Base-by-base conservation (phyloP, 176 grass and related monocot species). In the Triticum timopheevii region DNA sequence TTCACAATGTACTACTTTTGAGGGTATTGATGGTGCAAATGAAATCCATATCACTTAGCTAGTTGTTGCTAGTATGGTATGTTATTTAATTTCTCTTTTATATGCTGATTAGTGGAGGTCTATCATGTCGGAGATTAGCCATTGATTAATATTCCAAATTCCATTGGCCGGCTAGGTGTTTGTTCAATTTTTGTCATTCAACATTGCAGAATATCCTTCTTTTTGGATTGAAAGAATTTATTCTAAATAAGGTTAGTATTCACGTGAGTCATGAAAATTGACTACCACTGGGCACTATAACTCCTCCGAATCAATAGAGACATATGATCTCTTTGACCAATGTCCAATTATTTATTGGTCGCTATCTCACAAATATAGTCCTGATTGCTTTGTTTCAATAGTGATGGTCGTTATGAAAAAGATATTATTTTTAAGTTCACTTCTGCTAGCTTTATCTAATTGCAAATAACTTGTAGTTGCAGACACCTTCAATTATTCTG, bases 191-290 rank as follows among this genome's bases (percentile, higher is more conserved):
- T 17, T 61, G 4, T 12, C 39, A 38, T 63, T 47, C 62, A 33
- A 45, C 27, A 66, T 27, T 17, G 20, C 84, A 7, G n/a, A 63
- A 42, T 73, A 76, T 86, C 40, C 33, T 47, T 70, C 59, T 42
- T 65, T 35, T 42, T 66, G 49, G 42, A 65, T 80, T 5, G 7
- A 30, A 71, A 24, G 54, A 54, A 86, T 39, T 54, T 52, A 82
- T 90, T 78, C 83, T 77, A 30, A 30, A 54, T 28, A 77, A 54
- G 30, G 33, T 70, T 83, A 52, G 8, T 47, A 62, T 86, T 82
- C 38, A 64, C 58, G 22, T 72, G 73, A 39, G 82, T 39, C 28
- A 73, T 6, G 52, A 83, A 31, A 90, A 78, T 82, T 69, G 56
- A 73, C n/a, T 61, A 2, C 69, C 11, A 54, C 11, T 7, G 27